phyloP scores from a whole-genome alignment of 495 filamentous ascomycete genomes.

The Pyrenopolyporus hunteri region DNA sequence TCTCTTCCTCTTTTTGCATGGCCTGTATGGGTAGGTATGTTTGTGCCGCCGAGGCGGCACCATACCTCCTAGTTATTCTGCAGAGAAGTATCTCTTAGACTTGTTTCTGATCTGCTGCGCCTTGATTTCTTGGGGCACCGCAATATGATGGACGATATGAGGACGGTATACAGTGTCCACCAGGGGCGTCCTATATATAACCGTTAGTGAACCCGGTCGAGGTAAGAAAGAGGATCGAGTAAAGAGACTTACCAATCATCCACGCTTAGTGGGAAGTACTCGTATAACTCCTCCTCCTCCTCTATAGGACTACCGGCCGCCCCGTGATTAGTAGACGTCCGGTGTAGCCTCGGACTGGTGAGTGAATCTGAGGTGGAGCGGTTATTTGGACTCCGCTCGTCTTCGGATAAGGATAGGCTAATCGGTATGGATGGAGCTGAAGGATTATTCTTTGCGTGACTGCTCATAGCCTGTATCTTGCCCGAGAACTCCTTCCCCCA shows the following conservation, averaged over 20 bases:
- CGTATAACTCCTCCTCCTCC: conserved; percentile 80
- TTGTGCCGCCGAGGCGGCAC: neutral
- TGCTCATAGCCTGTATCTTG: conserved; percentile 26
- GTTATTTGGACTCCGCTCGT: conserved; percentile 63
- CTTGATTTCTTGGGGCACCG: conserved; percentile 75
- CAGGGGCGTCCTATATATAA: conserved; percentile 66
- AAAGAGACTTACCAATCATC: conserved; percentile 73
- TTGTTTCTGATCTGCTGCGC: conserved; percentile 70
- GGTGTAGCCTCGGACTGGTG: conserved; percentile 48
- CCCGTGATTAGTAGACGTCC: conserved; percentile 42
- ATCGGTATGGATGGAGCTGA: conserved; percentile 59
- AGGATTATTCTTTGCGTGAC: conserved; percentile 31
- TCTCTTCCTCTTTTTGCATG: neutral
- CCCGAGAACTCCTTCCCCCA: conserved; percentile 41
- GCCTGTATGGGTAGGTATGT: no score
- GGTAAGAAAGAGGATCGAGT: no score
- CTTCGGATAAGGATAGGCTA: conserved; percentile 76
- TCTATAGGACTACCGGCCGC: conserved; percentile 64
- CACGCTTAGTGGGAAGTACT: conserved; percentile 87
- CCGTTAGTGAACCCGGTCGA: neutral
- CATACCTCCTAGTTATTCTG: conserved; percentile 51
- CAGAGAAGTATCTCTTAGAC: conserved; percentile 82
- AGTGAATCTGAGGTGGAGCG: conserved; percentile 46
- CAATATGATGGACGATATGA: conserved; percentile 89
- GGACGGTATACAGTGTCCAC: conserved; percentile 93